Evolutionary conservation across 2,329 filamentous ascomycete species (phyloP).

Genomic region (Pleomassaria siparia): DNA sequence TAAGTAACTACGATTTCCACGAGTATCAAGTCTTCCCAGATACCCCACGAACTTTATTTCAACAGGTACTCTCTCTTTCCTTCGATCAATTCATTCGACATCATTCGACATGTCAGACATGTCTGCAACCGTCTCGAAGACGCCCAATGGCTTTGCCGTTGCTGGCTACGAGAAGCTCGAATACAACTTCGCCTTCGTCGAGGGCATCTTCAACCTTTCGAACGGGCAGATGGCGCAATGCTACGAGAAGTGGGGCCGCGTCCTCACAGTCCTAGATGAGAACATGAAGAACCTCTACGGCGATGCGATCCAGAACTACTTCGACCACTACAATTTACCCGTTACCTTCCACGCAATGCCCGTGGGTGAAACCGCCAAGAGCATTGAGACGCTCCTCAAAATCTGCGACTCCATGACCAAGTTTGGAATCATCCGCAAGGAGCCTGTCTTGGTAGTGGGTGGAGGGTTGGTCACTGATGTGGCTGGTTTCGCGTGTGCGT

Average conservation of each 20-base stretch:
- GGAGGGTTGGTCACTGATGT: conserved; percentile 73
- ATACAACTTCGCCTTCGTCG: conserved; percentile 73
- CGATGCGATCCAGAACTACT: conserved; percentile 66
- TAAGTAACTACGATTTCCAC: no score
- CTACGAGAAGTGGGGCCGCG: conserved; percentile 66
- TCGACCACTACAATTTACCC: conserved; percentile 63
- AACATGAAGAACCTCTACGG: conserved; percentile 73
- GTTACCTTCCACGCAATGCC: conserved; percentile 71
- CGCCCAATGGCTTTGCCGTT: conserved; percentile 67
- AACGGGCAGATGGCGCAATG: conserved; percentile 65
- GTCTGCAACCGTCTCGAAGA: conserved; percentile 66
- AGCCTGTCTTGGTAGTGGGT: conserved; percentile 48
- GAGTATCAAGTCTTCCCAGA: not conserved
- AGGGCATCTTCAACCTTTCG: conserved; percentile 64
- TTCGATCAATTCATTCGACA: conserved; percentile 38
- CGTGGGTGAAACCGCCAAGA: conserved; percentile 76
- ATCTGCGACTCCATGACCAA: conserved; percentile 75
- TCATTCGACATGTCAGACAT: conserved; percentile 63
- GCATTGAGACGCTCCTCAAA: conserved; percentile 66
- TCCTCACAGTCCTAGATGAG: conserved; percentile 68
- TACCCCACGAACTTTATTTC: not conserved
- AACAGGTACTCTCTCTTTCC: not conserved
- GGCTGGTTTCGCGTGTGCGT: conserved; percentile 69
- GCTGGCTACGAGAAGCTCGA: conserved; percentile 75
- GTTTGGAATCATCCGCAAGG: conserved; percentile 69